These are phyloP conservation scores for Lachancea waltii DNA, from an alignment of 805 yeast species.

Conservation along the genomic window DNA sequence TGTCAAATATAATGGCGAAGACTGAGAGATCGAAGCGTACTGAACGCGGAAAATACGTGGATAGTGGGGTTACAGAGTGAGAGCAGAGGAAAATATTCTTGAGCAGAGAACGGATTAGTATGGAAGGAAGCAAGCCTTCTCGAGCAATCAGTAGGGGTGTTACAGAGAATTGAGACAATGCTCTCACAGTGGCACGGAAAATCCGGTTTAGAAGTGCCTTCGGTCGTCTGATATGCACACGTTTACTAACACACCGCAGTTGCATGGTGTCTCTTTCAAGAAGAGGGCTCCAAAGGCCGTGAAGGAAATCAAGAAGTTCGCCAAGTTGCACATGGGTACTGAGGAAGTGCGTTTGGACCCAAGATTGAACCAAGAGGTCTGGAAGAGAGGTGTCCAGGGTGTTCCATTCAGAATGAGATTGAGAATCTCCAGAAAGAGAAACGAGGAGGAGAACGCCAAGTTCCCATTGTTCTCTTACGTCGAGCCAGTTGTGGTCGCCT, in stretches of 20 bases:
- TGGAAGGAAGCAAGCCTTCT: too few species aligned
- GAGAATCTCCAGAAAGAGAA: conserved; percentile 98
- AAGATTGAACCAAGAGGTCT: conserved; percentile 93
- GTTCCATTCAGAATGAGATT: conserved; percentile 97
- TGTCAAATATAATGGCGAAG: conserved; percentile 41
- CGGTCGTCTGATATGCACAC: too few species aligned
- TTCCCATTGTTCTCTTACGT: conserved; percentile 96
- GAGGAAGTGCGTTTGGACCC: conserved; percentile 99
- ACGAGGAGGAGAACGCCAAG: conserved; percentile 99
- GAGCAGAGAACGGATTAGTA: too few species aligned
- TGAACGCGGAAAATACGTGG: too few species aligned
- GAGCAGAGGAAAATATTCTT: too few species aligned
- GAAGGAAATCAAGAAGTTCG: conserved; percentile 98
- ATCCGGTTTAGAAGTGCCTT: too few species aligned
- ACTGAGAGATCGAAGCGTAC: too few species aligned
- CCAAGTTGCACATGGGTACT: conserved; percentile 98
- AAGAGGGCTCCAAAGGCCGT: conserved; percentile 99
- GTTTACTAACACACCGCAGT: conserved; percentile 38
- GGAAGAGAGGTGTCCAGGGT: conserved; percentile 99
- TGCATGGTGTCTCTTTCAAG: conserved; percentile 98
- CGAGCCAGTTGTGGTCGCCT: conserved; percentile 92
- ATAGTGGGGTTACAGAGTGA: too few species aligned
- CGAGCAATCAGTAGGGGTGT: too few species aligned
- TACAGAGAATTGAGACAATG: too few species aligned
- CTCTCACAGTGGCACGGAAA: too few species aligned